Percentiles rank a stretch among this genome's conserved stretches.
Conservation (phyloP, 2,329 filamentous ascomycete genomes). For the Aspergillus persii region DNA sequence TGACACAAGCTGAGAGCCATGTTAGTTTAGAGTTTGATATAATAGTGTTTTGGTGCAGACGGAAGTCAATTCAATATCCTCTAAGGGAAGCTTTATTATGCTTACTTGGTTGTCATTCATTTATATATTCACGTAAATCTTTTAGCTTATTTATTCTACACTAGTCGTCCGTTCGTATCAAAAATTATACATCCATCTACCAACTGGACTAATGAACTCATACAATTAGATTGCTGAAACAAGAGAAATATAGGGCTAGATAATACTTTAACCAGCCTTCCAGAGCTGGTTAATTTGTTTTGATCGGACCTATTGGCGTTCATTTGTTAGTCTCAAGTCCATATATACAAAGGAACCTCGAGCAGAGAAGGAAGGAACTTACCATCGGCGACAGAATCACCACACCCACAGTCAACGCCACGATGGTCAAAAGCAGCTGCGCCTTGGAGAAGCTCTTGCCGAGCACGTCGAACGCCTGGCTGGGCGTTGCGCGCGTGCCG, state of each 20-base stretch:
- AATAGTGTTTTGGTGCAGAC: no score
- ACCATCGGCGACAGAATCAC: constrained; percentile 81
- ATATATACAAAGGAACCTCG: not conserved
- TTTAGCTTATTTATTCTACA: not conserved
- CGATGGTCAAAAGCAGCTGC: constrained; percentile 78
- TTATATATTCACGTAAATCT: not conserved
- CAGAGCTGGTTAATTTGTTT: constrained; percentile 50
- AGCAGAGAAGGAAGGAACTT: constrained; percentile 37
- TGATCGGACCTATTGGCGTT: constrained; percentile 42
- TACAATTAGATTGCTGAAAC: not conserved
- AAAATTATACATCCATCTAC: not conserved
- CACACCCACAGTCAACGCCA: constrained; percentile 75
- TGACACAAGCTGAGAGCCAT: no score
- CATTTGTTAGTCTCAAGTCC: not conserved
- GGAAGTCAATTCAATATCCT: no score
- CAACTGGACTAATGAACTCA: not conserved
- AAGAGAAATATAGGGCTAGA: not conserved
- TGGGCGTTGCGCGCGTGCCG: constrained; percentile 81
- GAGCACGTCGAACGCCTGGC: constrained; percentile 84
- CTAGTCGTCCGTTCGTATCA: not conserved
- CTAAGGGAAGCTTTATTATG: no score
- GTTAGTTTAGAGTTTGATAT: no score
- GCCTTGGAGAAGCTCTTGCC: constrained; percentile 93
- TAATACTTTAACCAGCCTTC: constrained; percentile 10
- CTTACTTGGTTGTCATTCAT: not conserved